A percentile compares a stretch with the other conserved stretches of the same genome.
Conservation (phyloP, 2,329 filamentous ascomycete species). For the Colletotrichum noveboracense region DNA sequence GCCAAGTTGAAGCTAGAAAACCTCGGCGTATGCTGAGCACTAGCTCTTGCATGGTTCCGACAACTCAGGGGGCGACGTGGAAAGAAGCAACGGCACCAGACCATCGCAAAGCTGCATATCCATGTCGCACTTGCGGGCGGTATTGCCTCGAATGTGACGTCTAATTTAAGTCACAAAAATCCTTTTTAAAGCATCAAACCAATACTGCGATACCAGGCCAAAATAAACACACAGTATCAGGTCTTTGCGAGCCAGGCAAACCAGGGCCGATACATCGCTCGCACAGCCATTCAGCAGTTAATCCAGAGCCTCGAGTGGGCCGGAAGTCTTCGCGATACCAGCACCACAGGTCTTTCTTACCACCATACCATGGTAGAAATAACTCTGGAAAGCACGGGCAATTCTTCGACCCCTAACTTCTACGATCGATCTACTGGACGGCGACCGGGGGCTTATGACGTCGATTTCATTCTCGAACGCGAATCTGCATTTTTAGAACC, state of each 20-base stretch:
- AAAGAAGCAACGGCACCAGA: background rate
- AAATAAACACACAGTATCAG: background rate
- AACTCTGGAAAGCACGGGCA: too few relatives aligned
- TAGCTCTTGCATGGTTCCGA: background rate
- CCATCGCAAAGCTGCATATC: background rate
- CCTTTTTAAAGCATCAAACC: background rate
- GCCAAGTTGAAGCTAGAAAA: accelerated
- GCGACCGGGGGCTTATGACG: too few relatives aligned
- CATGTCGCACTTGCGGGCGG: background rate
- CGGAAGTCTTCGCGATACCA: background rate
- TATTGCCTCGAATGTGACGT: background rate
- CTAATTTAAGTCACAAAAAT: background rate
- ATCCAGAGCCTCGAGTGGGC: background rate
- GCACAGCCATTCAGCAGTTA: background rate
- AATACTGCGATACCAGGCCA: background rate
- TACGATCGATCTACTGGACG: too few relatives aligned
- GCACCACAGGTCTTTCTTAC: background rate
- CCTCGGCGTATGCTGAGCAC: background rate
- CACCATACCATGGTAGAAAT: background rate
- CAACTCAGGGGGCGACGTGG: background rate
- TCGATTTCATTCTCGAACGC: too few relatives aligned
- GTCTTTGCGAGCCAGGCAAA: background rate
- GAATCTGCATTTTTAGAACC: too few relatives aligned
- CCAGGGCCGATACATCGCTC: background rate
- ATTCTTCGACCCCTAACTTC: too few relatives aligned